Conservation (phyloP, 1,139 yeast species). For the Suhomyces maxii region DNA sequence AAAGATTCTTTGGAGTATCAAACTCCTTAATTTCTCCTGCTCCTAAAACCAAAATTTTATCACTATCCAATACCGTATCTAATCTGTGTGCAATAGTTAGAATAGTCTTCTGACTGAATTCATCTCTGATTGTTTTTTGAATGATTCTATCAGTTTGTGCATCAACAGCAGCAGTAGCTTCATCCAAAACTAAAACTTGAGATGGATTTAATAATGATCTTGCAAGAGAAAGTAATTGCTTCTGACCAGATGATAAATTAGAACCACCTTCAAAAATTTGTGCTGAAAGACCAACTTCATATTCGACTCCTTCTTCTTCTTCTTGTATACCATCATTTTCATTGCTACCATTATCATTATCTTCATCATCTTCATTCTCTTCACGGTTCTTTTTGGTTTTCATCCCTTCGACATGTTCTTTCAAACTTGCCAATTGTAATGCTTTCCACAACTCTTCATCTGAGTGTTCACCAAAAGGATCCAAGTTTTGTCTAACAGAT, state of each 20-base stretch:
- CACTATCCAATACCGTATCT: slow-evolving; percentile 29
- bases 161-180: slow-evolving; percentile 30
- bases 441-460: slow-evolving; percentile 31
- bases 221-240: slow-evolving; percentile 39
- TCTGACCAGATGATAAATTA: slow-evolving; percentile 39
- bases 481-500: slow-evolving; percentile 30
- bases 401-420: slow-evolving; percentile 29
- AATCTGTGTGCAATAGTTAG: slow-evolving; percentile 29
- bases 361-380: slow-evolving; percentile 17
- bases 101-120: slow-evolving; percentile 26
- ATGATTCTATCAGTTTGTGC: slow-evolving; percentile 28
- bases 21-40: slow-evolving; percentile 25
- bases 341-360: slow-evolving; percentile 12
- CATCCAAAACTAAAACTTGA: slow-evolving; percentile 26
- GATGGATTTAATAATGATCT: slow-evolving; percentile 34
- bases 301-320: slow-evolving; percentile 13
- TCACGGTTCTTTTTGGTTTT: slow-evolving; percentile 23
- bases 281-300: slow-evolving; percentile 14
- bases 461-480: slow-evolving; percentile 25
- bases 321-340: slow-evolving; percentile 18
- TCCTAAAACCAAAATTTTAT: slow-evolving; percentile 25
- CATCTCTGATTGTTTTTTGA: slow-evolving; percentile 25
- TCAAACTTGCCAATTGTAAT: slow-evolving; percentile 30
- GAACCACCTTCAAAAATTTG: slow-evolving; percentile 29
- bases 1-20: slow-evolving; percentile 21